These are phyloP conservation scores for Dalbergia oliveri DNA, from an alignment of 306 rosid species.

Conservation along the genomic window DNA sequence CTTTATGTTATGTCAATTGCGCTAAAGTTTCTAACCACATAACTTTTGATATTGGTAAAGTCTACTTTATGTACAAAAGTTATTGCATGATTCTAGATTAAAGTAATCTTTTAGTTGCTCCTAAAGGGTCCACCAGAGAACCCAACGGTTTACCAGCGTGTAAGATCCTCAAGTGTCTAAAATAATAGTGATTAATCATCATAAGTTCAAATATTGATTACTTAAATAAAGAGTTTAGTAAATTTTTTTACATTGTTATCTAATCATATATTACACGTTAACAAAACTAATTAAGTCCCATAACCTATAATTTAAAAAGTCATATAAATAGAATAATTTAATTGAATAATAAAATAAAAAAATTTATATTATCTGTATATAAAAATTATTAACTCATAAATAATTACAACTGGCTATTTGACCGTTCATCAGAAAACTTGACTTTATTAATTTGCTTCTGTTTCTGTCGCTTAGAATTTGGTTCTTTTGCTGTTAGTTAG, in stretches of 20 bases:
- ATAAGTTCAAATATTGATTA: not conserved
- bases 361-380: too few species aligned
- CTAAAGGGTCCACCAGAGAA: conserved; percentile 17
- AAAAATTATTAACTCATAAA: not conserved
- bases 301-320: too few species aligned
- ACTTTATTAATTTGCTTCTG: not conserved
- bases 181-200: conserved; percentile 1
- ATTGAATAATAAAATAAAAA: too few species aligned
- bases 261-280: too few species aligned
- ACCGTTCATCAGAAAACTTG: not conserved
- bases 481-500: not conserved
- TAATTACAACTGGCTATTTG: conserved; percentile 10
- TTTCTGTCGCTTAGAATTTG: conserved; percentile 14
- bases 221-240: too few species aligned
- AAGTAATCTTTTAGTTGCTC: conserved; percentile 9
- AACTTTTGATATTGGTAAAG: conserved; percentile 29
- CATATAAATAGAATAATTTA: too few species aligned
- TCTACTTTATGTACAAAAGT: conserved; percentile 12
- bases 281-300: too few species aligned
- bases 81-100: conserved; percentile 5
- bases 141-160: not conserved
- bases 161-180: conserved; percentile 4
- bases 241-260: too few species aligned
- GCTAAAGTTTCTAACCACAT: conserved; percentile 20
- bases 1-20: not conserved